Conservation (phyloP, 352 stramenopile genomes). For the Halophytophthora batemanensis region DNA sequence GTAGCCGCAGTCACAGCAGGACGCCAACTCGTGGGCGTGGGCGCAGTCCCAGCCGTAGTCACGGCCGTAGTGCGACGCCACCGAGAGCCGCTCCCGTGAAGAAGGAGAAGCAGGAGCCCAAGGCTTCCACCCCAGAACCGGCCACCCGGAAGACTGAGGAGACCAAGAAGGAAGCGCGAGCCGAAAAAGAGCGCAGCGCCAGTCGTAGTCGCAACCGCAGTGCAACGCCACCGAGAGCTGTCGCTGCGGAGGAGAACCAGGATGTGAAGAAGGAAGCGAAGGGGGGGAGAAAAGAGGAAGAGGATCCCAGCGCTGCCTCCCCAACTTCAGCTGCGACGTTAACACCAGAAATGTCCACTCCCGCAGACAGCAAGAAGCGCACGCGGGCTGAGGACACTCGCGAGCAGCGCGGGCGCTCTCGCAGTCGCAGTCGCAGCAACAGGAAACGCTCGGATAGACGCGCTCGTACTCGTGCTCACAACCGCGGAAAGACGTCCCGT, state of each 20-base stretch:
- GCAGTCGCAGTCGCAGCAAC: not conserved
- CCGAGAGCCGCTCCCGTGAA: not conserved
- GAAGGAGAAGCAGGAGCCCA: not conserved
- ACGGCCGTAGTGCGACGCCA: not conserved
- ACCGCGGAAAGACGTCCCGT: not conserved
- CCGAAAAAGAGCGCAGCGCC: too few species aligned
- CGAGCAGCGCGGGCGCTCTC: not conserved
- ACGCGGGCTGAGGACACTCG: not conserved
- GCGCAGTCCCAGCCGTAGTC: slow-evolving; percentile 13
- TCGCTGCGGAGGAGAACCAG: too few species aligned
- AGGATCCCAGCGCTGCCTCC: not conserved
- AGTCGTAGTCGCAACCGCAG: too few species aligned
- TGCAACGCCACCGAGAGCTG: not conserved
- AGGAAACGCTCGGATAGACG: too few species aligned
- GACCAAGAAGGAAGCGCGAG: too few species aligned
- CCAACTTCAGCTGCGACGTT: not conserved
- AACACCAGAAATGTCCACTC: not conserved
- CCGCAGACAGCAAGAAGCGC: not conserved
- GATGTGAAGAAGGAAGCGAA: too few species aligned
- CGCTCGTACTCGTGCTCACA: too few species aligned
- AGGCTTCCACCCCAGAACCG: not conserved
- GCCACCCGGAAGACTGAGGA: too few species aligned
- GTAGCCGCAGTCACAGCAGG: slow-evolving; percentile 2
- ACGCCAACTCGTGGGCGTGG: not conserved
- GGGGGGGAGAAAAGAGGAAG: too few species aligned